phyloP scores from a whole-genome alignment of 495 filamentous ascomycete genomes.

The Thermothielavioides terrestris region DNA sequence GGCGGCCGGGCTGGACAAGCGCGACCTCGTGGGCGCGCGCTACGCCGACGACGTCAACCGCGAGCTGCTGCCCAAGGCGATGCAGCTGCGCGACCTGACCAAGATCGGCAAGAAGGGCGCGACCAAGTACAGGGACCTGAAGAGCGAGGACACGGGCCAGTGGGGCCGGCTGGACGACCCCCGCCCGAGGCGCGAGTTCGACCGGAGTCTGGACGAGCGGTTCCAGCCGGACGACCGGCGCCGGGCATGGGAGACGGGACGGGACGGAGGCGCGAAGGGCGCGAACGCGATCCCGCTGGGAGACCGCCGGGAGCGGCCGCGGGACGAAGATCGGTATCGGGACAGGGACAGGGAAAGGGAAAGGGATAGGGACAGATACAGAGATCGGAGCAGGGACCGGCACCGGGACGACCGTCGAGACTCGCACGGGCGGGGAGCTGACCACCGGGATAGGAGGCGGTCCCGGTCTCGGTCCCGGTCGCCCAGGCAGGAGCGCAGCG shows the following conservation, averaged over 20 bases:
- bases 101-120: slow-evolving; percentile 87
- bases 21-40: slow-evolving; percentile 71
- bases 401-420: slow-evolving; percentile 8
- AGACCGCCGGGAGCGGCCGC: slow-evolving; percentile 42
- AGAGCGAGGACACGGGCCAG: slow-evolving; percentile 81
- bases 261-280: slow-evolving; percentile 40
- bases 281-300: slow-evolving; percentile 55
- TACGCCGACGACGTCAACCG: slow-evolving; percentile 78
- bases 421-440: slow-evolving; percentile 27
- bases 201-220: slow-evolving; percentile 50
- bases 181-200: slow-evolving; percentile 35
- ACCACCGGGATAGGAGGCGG: slow-evolving; percentile 20
- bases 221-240: slow-evolving; percentile 58
- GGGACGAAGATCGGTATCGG: slow-evolving; percentile 23
- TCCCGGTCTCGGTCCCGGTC: slow-evolving; percentile 35
- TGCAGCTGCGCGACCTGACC: slow-evolving; percentile 91
- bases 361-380: slow-evolving; percentile 21
- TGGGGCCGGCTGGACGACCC: slow-evolving; percentile 62
- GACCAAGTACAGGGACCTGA: slow-evolving; percentile 82
- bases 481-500: slow-evolving; percentile 39
- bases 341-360: slow-evolving; percentile 15
- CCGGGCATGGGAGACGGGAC: slow-evolving; percentile 25
- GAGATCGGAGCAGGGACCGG: slow-evolving; percentile 25
- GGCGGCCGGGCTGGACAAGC: slow-evolving; percentile 58
- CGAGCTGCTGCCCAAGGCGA: slow-evolving; percentile 77